A percentile compares a stretch with the other conserved stretches of the same genome.
Conservation (phyloP, 306 rosid genomes). For the Betula pendula region DNA sequence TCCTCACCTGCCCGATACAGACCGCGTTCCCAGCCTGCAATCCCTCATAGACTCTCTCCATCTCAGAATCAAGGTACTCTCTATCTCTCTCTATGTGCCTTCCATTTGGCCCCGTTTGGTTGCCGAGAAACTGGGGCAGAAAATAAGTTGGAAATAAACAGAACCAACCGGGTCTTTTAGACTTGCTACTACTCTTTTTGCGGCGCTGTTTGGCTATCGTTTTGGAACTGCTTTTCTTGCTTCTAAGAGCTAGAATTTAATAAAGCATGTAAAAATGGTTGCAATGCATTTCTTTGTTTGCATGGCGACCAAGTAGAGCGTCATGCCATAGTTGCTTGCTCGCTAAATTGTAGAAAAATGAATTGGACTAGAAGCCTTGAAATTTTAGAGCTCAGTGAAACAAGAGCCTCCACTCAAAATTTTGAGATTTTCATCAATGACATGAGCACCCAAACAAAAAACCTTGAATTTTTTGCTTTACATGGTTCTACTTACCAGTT, state of each 20-base stretch:
- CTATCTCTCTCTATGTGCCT: conserved; percentile 3
- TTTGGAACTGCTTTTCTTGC: not conserved
- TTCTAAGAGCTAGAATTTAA: not conserved
- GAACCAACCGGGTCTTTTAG: no score
- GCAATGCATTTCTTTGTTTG: not conserved
- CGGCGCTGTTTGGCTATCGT: not conserved
- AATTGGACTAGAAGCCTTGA: not conserved
- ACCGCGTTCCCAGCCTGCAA: conserved; percentile 39
- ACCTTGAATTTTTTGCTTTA: not conserved
- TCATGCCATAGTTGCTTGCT: not conserved
- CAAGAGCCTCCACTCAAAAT: not conserved
- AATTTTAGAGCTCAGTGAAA: not conserved
- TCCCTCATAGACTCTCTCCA: conserved; percentile 38
- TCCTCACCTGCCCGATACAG: conserved; percentile 14
- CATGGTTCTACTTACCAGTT: conserved; percentile 4
- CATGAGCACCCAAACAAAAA: not conserved
- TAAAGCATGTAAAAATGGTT: not conserved
- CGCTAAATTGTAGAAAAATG: not conserved
- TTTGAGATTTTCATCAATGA: not conserved
- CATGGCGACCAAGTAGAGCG: not conserved
- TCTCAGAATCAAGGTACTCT: conserved; percentile 61
- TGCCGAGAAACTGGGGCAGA: not conserved
- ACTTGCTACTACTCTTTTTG: not conserved
- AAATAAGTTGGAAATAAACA: not conserved
- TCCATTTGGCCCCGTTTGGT: not conserved